Base-by-base conservation (phyloP, 306 rosid species). In the Prunus mira region DNA sequence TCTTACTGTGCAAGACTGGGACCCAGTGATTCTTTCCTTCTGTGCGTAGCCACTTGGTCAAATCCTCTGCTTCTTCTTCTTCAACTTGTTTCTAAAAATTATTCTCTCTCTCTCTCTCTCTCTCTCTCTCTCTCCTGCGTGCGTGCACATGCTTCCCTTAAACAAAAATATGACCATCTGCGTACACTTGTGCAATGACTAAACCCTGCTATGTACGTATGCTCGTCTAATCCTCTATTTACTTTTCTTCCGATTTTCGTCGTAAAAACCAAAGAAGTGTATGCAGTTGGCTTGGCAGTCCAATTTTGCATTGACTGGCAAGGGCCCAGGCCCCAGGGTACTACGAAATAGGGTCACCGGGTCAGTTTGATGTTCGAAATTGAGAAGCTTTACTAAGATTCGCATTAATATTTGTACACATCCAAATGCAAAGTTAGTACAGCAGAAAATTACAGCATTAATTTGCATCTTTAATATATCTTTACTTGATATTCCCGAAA, bases 81-180 rank as follows among this genome's bases (percentile, higher is more conserved):
- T 52, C 82, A 34, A 62, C 71, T 50, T 60, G 61, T 20, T 27
- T 20, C 57, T 7, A n/a, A 20, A 60, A 34, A 19, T 8, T 38
- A 45, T 54, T 50, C 27, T 22, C 66, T 34, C 9, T 6, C 2
- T 34, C 41, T 34, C 41, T 32, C 38, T 32, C 38, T 18, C 17
- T 27, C 0, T 43, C 14, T 27, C 38, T 45, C 81, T 41, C 75
- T 1, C 14, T 2, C 5, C 38, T 69, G 81, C 75, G 75, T 55
- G 55, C 32, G 7, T 38, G 80, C 74, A 67, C 81, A 46, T 77
- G 81, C 81, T 43, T 77, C 38, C 62, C 20, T 3, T 47, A 2
- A 2, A 6, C 6, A 28, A 62, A 58, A 62, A 6, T 28, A 62
- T 14, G 19, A 28, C 41, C 20, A 62, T 3, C 45, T 3, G 1